Conservation (phyloP, 1,284 basidiomycete genomes). For the Pisolithus thermaeus region DNA sequence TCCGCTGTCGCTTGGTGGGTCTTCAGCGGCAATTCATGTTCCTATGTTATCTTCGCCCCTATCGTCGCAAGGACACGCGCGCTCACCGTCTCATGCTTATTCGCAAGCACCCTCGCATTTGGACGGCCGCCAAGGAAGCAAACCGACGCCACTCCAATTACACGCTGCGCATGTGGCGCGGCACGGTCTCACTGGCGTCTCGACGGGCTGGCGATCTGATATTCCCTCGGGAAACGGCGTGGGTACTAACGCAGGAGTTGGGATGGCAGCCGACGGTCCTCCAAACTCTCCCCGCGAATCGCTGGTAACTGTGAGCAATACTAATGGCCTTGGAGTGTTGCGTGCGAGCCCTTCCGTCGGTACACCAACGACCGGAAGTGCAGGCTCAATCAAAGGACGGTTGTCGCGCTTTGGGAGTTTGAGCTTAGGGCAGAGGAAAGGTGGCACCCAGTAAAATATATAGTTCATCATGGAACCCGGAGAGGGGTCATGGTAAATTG, state of each 20-base stretch:
- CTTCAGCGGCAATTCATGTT: constrained; percentile 33
- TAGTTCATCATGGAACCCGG: not conserved
- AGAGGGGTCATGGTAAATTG: not conserved
- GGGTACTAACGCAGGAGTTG: not conserved
- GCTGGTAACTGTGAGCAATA: constrained; percentile 57
- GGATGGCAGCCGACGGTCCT: not conserved
- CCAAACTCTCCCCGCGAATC: constrained; percentile 57
- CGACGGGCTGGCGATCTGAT: constrained; percentile 67
- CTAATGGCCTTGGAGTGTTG: constrained; percentile 21
- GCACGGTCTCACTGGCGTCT: constrained; percentile 74
- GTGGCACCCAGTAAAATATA: not conserved
- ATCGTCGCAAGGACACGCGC: constrained; percentile 19
- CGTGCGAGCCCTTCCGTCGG: constrained; percentile 40
- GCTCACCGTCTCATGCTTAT: constrained; percentile 14
- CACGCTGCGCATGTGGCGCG: constrained; percentile 72
- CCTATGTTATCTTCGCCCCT: constrained; percentile 36
- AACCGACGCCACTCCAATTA: constrained; percentile 70
- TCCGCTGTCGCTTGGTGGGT: constrained; percentile 43
- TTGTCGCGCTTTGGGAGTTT: constrained; percentile 71
- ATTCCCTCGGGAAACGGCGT: constrained; percentile 37
- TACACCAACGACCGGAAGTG: constrained; percentile 48
- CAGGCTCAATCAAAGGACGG: constrained; percentile 51
- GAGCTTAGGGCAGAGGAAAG: constrained; percentile 42
- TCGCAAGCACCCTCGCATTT: constrained; percentile 16
- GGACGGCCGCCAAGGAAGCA: constrained; percentile 31